Percentiles rank a stretch among this genome's conserved stretches.
Evolutionary conservation across 2,329 filamentous ascomycete genomes (phyloP).

Genomic region (Pseudogymnoascus sp.): DNA sequence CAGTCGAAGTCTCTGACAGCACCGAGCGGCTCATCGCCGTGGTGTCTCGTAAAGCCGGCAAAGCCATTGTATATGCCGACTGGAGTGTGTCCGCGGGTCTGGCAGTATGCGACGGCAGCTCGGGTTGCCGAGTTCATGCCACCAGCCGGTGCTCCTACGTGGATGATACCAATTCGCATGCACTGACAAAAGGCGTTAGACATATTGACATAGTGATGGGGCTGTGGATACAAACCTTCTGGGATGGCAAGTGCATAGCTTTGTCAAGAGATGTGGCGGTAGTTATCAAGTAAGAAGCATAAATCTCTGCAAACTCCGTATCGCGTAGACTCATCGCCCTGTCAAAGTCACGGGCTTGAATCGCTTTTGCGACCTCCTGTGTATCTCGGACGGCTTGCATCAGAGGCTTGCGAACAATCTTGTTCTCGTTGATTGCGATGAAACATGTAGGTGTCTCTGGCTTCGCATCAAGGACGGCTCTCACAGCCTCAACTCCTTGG

Average conservation of each 20-base stretch:
- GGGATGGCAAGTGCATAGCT: constrained; percentile 55
- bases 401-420: constrained; percentile 83
- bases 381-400: constrained; percentile 84
- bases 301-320: constrained; percentile 88
- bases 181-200: constrained; percentile 44
- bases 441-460: constrained; percentile 87
- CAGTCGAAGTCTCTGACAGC: constrained; percentile 80
- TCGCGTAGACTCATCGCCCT: constrained; percentile 82
- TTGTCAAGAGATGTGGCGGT: constrained; percentile 69
- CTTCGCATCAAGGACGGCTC: constrained; percentile 79
- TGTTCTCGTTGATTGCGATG: constrained; percentile 95
- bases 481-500: constrained; percentile 90
- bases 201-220: not conserved
- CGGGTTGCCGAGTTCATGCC: constrained; percentile 97
- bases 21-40: constrained; percentile 70
- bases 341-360: constrained; percentile 77
- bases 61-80: constrained; percentile 95
- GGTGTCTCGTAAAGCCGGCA: constrained; percentile 83
- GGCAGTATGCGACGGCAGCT: constrained; percentile 85
- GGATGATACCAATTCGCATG: constrained; percentile 92
- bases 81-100: constrained; percentile 84
- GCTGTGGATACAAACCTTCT: constrained; percentile 49
- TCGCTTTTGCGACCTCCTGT: constrained; percentile 72
- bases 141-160: constrained; percentile 90
- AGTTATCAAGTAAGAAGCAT: constrained; percentile 82